Conservation (phyloP, 225 moss, liverwort and hornwort genomes). For the Physcomitrium patens region DNA sequence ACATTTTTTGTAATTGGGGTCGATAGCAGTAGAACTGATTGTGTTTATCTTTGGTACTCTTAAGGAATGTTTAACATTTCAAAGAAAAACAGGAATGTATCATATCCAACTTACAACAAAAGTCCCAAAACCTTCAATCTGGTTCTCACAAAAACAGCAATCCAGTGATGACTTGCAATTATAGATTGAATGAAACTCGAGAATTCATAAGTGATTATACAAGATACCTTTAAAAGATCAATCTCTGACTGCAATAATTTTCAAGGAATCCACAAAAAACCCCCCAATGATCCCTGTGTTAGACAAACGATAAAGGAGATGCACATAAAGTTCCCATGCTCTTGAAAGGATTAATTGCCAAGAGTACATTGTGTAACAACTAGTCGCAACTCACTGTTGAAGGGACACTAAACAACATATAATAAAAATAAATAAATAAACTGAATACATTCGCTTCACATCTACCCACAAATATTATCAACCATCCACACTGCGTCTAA, state of each 20-base stretch:
- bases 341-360: constrained; percentile 4
- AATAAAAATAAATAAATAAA: background rate
- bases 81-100: background rate
- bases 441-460: background rate
- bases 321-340: constrained; percentile 5
- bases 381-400: background rate
- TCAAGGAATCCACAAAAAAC: constrained; percentile 23
- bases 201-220: constrained; percentile 14
- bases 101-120: too few species aligned
- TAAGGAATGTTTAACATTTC: background rate
- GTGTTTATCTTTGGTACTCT: constrained; percentile 2
- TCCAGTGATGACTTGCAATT: background rate
- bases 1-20: background rate
- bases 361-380: background rate
- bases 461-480: constrained; percentile 12
- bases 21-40: constrained; percentile 15
- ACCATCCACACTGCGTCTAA: background rate
- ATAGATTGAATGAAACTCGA: background rate
- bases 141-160: too few species aligned
- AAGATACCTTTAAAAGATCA: constrained; percentile 70
- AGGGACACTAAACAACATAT: background rate
- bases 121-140: background rate
- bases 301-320: constrained; percentile 27
- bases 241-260: constrained; percentile 83
- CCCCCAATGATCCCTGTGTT: constrained; percentile 33